phyloP scores from a whole-genome alignment of 345 rosid genomes.

The Citrus maxima region DNA sequence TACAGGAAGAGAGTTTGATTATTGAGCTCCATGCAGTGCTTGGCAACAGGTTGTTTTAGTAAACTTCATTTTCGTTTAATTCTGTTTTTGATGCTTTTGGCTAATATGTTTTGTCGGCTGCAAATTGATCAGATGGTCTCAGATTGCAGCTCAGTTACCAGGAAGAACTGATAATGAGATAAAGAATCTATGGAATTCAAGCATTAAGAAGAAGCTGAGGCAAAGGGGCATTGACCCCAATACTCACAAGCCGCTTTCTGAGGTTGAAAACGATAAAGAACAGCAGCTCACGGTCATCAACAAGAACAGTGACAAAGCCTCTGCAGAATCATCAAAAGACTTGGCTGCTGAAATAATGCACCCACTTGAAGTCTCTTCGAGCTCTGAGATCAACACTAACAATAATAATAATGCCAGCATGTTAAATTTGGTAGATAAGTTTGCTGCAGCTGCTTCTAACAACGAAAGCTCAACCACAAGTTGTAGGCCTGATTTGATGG shows the following conservation, averaged over 20 bases:
- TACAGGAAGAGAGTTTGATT: slow-evolving; percentile 71
- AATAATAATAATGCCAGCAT: neutral
- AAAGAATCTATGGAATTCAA: slow-evolving; percentile 66
- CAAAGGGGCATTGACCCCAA: slow-evolving; percentile 62
- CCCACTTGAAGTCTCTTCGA: slow-evolving; percentile 28
- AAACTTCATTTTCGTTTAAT: neutral
- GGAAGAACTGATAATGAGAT: slow-evolving; percentile 71
- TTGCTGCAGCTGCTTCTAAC: slow-evolving; percentile 12
- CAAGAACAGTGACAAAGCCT: slow-evolving; percentile 20
- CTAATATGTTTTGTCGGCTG: neutral
- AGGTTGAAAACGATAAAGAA: slow-evolving; percentile 35
- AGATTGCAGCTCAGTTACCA: slow-evolving; percentile 58
- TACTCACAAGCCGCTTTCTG: slow-evolving; percentile 57
- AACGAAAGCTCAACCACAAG: slow-evolving; percentile 22
- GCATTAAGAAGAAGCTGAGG: slow-evolving; percentile 63
- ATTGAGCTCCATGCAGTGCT: slow-evolving; percentile 73
- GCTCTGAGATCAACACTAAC: slow-evolving; percentile 10
- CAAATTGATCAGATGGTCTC: slow-evolving; percentile 56
- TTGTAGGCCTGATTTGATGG: slow-evolving; percentile 37
- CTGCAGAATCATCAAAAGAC: slow-evolving; percentile 18
- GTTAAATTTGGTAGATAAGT: slow-evolving; percentile 34
- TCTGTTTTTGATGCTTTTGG: neutral
- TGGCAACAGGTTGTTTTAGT: slow-evolving; percentile 53
- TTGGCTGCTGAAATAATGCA: slow-evolving; percentile 9
- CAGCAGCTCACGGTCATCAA: slow-evolving; percentile 21